Percentiles rank a stretch among this genome's conserved stretches.
Conservation (phyloP, 169 alveolate species). For the Cryptosporidium sp. region DNA sequence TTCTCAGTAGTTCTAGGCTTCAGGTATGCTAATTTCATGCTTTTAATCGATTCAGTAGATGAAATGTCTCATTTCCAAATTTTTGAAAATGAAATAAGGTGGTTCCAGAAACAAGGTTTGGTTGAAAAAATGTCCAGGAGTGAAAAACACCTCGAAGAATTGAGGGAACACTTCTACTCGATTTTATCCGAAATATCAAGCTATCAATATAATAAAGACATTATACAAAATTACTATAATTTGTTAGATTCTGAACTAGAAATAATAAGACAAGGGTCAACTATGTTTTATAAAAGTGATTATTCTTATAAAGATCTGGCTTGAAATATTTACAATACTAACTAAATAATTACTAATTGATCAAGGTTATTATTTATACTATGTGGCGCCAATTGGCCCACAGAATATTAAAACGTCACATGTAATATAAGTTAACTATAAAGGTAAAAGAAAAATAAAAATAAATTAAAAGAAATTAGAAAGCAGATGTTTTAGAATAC, state of each 20-base stretch:
- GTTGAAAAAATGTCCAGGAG: conserved; percentile 17
- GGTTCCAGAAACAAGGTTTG: conserved; percentile 18
- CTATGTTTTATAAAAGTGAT: neutral
- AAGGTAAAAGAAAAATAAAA: too few relatives aligned
- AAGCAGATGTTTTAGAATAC: neutral
- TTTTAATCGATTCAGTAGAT: neutral
- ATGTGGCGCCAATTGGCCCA: neutral
- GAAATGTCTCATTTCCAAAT: neutral
- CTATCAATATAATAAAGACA: neutral
- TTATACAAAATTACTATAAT: neutral
- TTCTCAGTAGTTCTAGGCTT: conserved; percentile 30
- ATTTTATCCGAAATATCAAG: conserved; percentile 1
- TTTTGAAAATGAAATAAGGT: conserved; percentile 37
- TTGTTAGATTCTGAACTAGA: neutral
- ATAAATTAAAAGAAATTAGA: neutral
- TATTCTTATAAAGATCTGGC: neutral
- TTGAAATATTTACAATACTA: neutral
- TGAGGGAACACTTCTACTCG: conserved; percentile 19
- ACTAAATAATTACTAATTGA: too few relatives aligned
- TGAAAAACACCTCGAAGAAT: neutral
- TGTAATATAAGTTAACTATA: neutral
- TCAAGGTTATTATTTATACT: neutral
- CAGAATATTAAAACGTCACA: neutral
- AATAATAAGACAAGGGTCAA: neutral
- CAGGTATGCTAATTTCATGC: conserved; percentile 26